Evolutionary conservation across 805 yeast species (phyloP).

Genomic region (Monosporozyma yasuniensis): DNA sequence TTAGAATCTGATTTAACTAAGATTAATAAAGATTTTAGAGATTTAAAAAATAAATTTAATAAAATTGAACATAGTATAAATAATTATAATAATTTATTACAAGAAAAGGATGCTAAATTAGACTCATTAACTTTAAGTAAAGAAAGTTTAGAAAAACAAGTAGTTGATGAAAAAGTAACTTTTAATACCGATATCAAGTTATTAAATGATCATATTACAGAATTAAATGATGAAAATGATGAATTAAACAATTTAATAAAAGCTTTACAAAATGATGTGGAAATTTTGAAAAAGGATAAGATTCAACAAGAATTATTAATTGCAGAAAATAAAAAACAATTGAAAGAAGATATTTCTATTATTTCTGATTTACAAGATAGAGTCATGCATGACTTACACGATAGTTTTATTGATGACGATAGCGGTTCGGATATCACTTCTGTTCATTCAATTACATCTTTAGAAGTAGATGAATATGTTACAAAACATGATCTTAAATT

Average conservation of each 20-base stretch:
- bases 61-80: constrained; percentile 14
- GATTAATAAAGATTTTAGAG: constrained; percentile 24
- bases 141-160: constrained; percentile 34
- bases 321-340: not conserved
- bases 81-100: constrained; percentile 20
- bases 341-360: constrained; percentile 2
- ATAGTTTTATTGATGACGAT: not conserved
- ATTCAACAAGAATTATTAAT: not conserved
- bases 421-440: not conserved
- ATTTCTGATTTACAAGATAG: not conserved
- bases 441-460: not conserved
- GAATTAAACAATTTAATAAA: constrained; percentile 12
- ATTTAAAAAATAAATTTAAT: constrained; percentile 36
- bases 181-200: constrained; percentile 38
- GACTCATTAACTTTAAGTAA: constrained; percentile 36
- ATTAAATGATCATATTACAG: constrained; percentile 44
- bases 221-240: constrained; percentile 63
- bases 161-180: constrained; percentile 30
- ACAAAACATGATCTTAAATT: constrained; percentile 1
- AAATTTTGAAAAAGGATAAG: not conserved
- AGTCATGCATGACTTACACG: constrained; percentile 1
- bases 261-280: constrained; percentile 2
- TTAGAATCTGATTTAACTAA: constrained; percentile 45
- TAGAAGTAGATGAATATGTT: constrained; percentile 1
- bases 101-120: constrained; percentile 36